Evolutionary conservation across 2,329 filamentous ascomycete species (phyloP).

Genomic region (Graphium sp.): DNA sequence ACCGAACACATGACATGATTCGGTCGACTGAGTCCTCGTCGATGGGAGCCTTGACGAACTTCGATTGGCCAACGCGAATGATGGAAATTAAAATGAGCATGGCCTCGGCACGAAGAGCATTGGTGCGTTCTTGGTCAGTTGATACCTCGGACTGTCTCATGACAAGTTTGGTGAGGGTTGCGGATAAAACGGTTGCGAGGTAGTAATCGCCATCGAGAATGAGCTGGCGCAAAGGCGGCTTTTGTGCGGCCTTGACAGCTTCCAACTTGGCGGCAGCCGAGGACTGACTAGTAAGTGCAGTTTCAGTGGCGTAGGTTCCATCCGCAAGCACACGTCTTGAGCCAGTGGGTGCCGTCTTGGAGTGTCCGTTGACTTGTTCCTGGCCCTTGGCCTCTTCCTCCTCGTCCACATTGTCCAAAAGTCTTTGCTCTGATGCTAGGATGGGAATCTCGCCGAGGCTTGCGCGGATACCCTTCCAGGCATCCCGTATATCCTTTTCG

Average conservation of each 20-base stretch:
- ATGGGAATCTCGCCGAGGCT: conserved; percentile 96
- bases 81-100: conserved; percentile 99
- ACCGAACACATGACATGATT: conserved; percentile 94
- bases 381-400: conserved; percentile 37
- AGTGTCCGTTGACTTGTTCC: conserved; percentile 62
- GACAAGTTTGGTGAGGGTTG: conserved; percentile 89
- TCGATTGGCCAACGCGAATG: conserved; percentile 93
- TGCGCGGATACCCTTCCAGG: conserved; percentile 88
- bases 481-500: conserved; percentile 84
- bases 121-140: conserved; percentile 68
- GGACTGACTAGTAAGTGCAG: conserved; percentile 82
- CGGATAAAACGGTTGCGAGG: conserved; percentile 84
- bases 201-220: conserved; percentile 98
- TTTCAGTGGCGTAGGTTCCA: conserved; percentile 95
- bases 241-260: conserved; percentile 91
- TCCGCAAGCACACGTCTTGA: conserved; percentile 88
- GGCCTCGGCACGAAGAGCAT: conserved; percentile 84
- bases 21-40: conserved; percentile 97
- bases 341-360: conserved; percentile 64
- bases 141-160: conserved; percentile 96
- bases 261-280: conserved; percentile 81
- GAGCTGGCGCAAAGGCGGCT: conserved; percentile 83
- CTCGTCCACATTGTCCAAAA: conserved; percentile 71
- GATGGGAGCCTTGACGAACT: conserved; percentile 93
- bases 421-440: conserved; percentile 79